These are phyloP conservation scores for Spathaspora hagerdaliae DNA, from an alignment of 805 yeast genomes.

Conservation along the genomic window DNA sequence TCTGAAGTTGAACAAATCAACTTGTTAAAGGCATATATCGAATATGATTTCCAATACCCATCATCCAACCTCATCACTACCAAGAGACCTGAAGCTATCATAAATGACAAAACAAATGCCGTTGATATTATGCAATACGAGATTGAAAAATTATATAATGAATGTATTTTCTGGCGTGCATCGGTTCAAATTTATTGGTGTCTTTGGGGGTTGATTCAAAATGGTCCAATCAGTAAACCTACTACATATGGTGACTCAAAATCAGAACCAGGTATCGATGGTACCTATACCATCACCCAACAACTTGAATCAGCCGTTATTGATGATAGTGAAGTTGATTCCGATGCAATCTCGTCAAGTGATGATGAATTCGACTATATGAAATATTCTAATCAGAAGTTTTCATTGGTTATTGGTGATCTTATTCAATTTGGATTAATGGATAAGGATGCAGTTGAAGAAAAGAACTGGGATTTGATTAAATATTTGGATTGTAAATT, in stretches of 20 bases:
- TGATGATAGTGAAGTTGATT: conserved; percentile 15
- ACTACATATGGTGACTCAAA: conserved; percentile 10
- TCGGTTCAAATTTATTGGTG: conserved; percentile 79
- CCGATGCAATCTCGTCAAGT: conserved; percentile 31
- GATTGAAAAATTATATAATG: conserved; percentile 55
- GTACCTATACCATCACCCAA: conserved; percentile 33
- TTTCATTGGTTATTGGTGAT: conserved; percentile 72
- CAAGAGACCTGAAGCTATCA: conserved; percentile 6
- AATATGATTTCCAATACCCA: conserved; percentile 45
- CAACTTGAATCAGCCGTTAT: conserved; percentile 48
- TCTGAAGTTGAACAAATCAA: conserved; percentile 61
- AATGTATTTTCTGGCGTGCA: conserved; percentile 75
- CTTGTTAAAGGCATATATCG: conserved; percentile 74
- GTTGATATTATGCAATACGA: conserved; percentile 34
- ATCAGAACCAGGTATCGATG: conserved; percentile 33
- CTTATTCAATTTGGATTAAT: conserved; percentile 55
- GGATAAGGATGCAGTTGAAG: conserved; percentile 23
- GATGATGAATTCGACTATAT: conserved; percentile 76
- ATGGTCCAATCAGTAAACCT: conserved; percentile 37
- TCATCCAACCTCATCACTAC: conserved; percentile 25
- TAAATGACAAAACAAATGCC: conserved; percentile 10
- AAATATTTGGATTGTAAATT: conserved; percentile 39
- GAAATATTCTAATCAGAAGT: conserved; percentile 70
- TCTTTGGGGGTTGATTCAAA: conserved; percentile 88
- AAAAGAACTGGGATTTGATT: conserved; percentile 20